Percentiles rank a stretch among this genome's conserved stretches.
Conservation (phyloP, 2,329 filamentous ascomycete species). For the Cladophialophora bantiana region DNA sequence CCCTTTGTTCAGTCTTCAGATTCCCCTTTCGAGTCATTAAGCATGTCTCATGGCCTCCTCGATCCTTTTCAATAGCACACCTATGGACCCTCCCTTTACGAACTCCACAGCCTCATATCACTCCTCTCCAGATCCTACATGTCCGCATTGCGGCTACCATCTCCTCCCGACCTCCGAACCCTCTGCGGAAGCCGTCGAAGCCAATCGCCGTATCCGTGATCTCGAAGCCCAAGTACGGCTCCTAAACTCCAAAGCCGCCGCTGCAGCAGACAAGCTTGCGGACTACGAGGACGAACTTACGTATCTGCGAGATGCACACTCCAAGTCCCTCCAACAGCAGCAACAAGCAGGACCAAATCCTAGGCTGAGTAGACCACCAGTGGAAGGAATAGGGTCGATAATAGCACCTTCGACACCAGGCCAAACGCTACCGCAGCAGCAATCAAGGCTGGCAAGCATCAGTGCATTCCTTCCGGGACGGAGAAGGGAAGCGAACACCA, state of each 20-base stretch:
- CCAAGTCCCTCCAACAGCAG: constrained; percentile 32
- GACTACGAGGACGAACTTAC: constrained; percentile 70
- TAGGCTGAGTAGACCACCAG: constrained; percentile 28
- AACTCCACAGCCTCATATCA: constrained; percentile 17
- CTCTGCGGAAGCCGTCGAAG: constrained; percentile 41
- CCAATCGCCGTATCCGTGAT: constrained; percentile 56
- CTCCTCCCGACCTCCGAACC: constrained; percentile 39
- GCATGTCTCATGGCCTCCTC: constrained; percentile 30
- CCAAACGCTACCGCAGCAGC: constrained; percentile 14
- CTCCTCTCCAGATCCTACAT: constrained; percentile 35
- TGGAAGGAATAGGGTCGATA: constrained; percentile 23
- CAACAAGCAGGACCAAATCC: constrained; percentile 29
- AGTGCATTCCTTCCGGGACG: constrained; percentile 42
- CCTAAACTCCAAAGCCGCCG: constrained; percentile 60
- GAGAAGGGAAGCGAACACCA: constrained; percentile 29
- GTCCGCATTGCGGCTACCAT: constrained; percentile 51
- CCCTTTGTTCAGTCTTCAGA: neutral
- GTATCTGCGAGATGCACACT: constrained; percentile 49
- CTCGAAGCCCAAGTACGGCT: constrained; percentile 62
- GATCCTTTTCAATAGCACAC: constrained; percentile 23
- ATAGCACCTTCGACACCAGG: constrained; percentile 1
- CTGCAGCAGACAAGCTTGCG: constrained; percentile 63
- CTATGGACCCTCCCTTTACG: constrained; percentile 27
- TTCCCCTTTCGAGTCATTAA: constrained; percentile 1
- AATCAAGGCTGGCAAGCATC: constrained; percentile 35